These are phyloP conservation scores for Acephala macrosclerotiorum DNA, from an alignment of 2,329 filamentous ascomycete genomes.

Conservation along the genomic window DNA sequence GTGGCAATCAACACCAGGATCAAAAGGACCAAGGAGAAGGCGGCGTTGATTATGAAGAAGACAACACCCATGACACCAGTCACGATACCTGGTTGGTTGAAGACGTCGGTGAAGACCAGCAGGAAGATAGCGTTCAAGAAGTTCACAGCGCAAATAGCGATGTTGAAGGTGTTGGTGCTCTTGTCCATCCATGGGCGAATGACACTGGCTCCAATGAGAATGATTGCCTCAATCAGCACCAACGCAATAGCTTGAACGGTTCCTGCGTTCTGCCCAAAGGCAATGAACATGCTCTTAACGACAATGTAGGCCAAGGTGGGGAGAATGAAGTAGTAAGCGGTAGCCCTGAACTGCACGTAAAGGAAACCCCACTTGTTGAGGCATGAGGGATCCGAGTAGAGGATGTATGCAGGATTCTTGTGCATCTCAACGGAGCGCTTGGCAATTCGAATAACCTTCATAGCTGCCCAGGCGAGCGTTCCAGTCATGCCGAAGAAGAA, in stretches of 20 bases:
- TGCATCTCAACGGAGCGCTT: constrained; percentile 89
- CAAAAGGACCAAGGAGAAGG: constrained; percentile 82
- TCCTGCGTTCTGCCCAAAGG: constrained; percentile 74
- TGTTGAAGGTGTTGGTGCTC: constrained; percentile 96
- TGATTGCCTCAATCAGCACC: constrained; percentile 80
- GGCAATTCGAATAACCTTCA: constrained; percentile 89
- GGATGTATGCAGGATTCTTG: constrained; percentile 95
- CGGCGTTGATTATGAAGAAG: constrained; percentile 87
- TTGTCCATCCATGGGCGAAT: constrained; percentile 98
- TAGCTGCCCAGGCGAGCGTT: constrained; percentile 84
- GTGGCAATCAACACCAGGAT: constrained; percentile 83
- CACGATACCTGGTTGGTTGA: constrained; percentile 82
- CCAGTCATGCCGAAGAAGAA: constrained; percentile 83
- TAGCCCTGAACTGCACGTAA: constrained; percentile 95
- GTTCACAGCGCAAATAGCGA: constrained; percentile 88
- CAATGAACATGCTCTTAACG: constrained; percentile 90
- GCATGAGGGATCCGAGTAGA: constrained; percentile 92
- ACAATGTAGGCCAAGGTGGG: constrained; percentile 80
- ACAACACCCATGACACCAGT: constrained; percentile 88
- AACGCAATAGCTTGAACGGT: constrained; percentile 82
- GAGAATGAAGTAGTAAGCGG: constrained; percentile 94
- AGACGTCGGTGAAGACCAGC: constrained; percentile 86
- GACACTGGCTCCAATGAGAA: constrained; percentile 79
- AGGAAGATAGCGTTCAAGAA: constrained; percentile 91
- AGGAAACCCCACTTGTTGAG: constrained; percentile 99